A percentile compares a stretch with the other conserved stretches of the same genome.
These are phyloP conservation scores for Lipomyces kockii DNA, from an alignment of 805 yeast species.

Conservation along the genomic window DNA sequence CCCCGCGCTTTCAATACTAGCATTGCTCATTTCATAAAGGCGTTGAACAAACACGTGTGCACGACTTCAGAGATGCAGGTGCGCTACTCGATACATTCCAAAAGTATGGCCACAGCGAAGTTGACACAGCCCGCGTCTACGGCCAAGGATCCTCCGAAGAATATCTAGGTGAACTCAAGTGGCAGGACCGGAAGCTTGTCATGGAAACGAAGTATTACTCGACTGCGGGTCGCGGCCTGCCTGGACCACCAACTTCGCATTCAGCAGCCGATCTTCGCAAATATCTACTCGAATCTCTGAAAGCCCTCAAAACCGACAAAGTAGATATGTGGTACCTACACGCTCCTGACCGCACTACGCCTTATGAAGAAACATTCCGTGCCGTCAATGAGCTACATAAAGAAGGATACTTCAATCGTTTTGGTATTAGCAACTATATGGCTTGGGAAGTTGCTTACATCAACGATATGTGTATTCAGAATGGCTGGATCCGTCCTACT, in stretches of 20 bases:
- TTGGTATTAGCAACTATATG: conserved; percentile 40
- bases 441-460: conserved; percentile 34
- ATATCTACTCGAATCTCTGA: conserved; percentile 11
- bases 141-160: conserved; percentile 33
- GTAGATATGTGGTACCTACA: conserved; percentile 25
- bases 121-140: conserved; percentile 33
- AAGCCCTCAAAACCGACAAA: conserved; percentile 17
- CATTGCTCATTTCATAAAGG: not conserved
- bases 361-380: conserved; percentile 38
- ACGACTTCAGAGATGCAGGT: not conserved
- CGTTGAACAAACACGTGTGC: not conserved
- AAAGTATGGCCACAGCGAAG: conserved; percentile 13
- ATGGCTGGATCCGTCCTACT: conserved; percentile 33
- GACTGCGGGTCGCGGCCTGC: conserved; percentile 11
- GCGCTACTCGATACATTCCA: conserved; percentile 25
- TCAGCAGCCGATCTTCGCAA: conserved; percentile 8
- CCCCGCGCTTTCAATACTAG: not conserved
- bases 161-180: conserved; percentile 25
- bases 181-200: conserved; percentile 13
- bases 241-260: conserved; percentile 27
- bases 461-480: conserved; percentile 14
- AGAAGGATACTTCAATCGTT: conserved; percentile 39
- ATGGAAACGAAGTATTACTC: conserved; percentile 32
- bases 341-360: conserved; percentile 39
- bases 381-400: conserved; percentile 38